Evolutionary conservation across 495 filamentous ascomycete species (phyloP).

Genomic region (Penicillium fimorum): DNA sequence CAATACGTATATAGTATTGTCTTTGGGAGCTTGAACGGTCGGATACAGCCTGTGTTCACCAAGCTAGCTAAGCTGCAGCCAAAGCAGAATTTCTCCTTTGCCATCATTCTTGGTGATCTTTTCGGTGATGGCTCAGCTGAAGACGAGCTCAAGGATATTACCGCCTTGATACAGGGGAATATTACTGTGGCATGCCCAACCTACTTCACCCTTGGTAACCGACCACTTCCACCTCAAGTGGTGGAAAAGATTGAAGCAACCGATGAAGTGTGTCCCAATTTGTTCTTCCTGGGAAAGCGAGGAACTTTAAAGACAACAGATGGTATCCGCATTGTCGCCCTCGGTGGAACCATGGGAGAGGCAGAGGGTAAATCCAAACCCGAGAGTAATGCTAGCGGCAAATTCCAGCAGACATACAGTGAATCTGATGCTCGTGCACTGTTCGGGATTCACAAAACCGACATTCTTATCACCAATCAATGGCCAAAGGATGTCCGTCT

Average conservation of each 20-base stretch:
- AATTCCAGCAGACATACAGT: slow-evolving; percentile 51
- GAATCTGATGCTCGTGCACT: slow-evolving; percentile 73
- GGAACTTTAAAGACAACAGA: slow-evolving; percentile 84
- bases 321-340: slow-evolving; percentile 76
- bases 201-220: slow-evolving; percentile 79
- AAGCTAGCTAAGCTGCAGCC: slow-evolving; percentile 75
- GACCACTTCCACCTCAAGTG: slow-evolving; percentile 63
- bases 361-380: slow-evolving; percentile 20
- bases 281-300: slow-evolving; percentile 84
- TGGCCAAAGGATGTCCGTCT: slow-evolving; percentile 75
- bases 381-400: slow-evolving; percentile 25
- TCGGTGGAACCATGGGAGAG: slow-evolving; percentile 59
- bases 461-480: slow-evolving; percentile 80
- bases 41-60: slow-evolving; percentile 66
- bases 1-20: slow-evolving; percentile 60
- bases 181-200: slow-evolving; percentile 74
- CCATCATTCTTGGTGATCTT: slow-evolving; percentile 79
- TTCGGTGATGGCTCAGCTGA: slow-evolving; percentile 55
- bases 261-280: slow-evolving; percentile 82
- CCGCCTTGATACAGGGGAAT: slow-evolving; percentile 63
- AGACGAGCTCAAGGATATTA: slow-evolving; percentile 55
- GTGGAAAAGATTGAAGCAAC: slow-evolving; percentile 69
- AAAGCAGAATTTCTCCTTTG: slow-evolving; percentile 84
- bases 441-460: slow-evolving; percentile 68
- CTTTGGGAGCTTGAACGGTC: slow-evolving; percentile 73